Conservation (phyloP, 805 yeast species). For the Maudiozyma pseudohumilis region DNA sequence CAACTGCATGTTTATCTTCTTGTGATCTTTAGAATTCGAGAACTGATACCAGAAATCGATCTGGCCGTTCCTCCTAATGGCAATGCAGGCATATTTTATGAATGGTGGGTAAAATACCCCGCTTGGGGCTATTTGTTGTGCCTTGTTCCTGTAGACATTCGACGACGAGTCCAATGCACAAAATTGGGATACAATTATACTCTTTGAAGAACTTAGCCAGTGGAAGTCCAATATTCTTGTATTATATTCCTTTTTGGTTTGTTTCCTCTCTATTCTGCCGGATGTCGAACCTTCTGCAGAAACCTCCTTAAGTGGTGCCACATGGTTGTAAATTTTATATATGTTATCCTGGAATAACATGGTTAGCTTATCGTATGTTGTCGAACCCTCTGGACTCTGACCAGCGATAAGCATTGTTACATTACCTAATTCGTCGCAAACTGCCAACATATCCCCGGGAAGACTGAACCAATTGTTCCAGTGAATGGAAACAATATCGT, state of each 20-base stretch:
- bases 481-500: constrained; percentile 37
- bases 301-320: constrained; percentile 22
- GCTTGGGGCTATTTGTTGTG: constrained; percentile 27
- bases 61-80: constrained; percentile 28
- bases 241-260: constrained; percentile 29
- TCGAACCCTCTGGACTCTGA: constrained; percentile 30
- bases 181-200: constrained; percentile 24
- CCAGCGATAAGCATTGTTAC: constrained; percentile 48
- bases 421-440: constrained; percentile 64
- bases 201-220: constrained; percentile 34
- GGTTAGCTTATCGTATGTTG: constrained; percentile 27
- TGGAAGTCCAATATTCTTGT: constrained; percentile 34
- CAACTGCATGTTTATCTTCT: constrained; percentile 27
- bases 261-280: constrained; percentile 31
- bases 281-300: no score
- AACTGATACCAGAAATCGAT: constrained; percentile 32
- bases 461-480: constrained; percentile 54
- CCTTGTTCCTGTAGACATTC: constrained; percentile 23
- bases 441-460: constrained; percentile 71
- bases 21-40: constrained; percentile 31
- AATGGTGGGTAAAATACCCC: constrained; percentile 31
- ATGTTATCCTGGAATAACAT: constrained; percentile 33
- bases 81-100: constrained; percentile 29
- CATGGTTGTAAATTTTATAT: constrained; percentile 23
- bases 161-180: constrained; percentile 24